phyloP scores from a whole-genome alignment of 371 early-diverging fungal genomes.

The Batrachochytrium dendrobatidis region DNA sequence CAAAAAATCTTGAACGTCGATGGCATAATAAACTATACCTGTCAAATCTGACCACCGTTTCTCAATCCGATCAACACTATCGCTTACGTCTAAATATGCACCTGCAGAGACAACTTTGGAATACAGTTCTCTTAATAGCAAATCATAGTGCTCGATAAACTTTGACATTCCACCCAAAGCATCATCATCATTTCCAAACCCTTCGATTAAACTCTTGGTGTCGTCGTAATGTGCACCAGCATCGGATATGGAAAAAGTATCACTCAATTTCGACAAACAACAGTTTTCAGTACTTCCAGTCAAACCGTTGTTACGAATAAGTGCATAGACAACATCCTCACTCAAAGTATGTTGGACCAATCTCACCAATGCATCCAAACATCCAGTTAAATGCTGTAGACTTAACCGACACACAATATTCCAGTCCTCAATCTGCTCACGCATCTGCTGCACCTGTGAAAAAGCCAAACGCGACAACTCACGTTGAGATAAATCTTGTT shows the following conservation, averaged over 20 bases:
- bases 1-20: too few relatives aligned
- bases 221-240: too few relatives aligned
- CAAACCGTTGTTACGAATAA: not conserved
- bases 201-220: not conserved
- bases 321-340: not conserved
- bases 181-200: not conserved
- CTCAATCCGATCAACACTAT: not conserved
- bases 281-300: too few relatives aligned
- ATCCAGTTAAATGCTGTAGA: slow-evolving; percentile 16
- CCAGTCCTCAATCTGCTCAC: slow-evolving; percentile 24
- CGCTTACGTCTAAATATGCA: not conserved
- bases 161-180: not conserved
- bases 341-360: not conserved
- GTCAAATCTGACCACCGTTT: not conserved
- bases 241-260: too few relatives aligned
- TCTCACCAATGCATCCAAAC: slow-evolving; percentile 12
- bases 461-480: not conserved
- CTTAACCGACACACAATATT: slow-evolving; percentile 19
- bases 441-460: not conserved
- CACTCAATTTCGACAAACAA: too few relatives aligned
- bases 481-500: not conserved
- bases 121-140: not conserved
- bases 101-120: not conserved
- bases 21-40: too few relatives aligned
- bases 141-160: not conserved